Conservation (phyloP, 2,329 filamentous ascomycete genomes). For the Rugonectria rugulosa region DNA sequence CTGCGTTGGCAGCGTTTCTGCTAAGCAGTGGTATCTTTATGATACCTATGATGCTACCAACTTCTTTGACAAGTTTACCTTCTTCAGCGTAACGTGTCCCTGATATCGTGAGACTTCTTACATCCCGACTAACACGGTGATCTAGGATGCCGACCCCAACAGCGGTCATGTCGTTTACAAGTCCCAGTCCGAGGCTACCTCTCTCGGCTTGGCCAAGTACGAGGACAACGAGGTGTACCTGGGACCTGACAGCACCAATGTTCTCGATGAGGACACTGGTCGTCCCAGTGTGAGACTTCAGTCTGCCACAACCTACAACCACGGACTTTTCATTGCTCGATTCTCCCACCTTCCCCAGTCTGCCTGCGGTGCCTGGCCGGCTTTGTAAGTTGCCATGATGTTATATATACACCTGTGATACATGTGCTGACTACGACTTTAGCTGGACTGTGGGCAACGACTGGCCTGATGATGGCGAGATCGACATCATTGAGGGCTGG, state of each 20-base stretch:
- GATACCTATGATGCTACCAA: slow-evolving; percentile 52
- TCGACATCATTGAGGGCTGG: slow-evolving; percentile 74
- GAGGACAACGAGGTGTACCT: slow-evolving; percentile 47
- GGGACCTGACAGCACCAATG: slow-evolving; percentile 46
- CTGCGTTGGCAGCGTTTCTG: slow-evolving; percentile 43
- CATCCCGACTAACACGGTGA: slow-evolving; percentile 21
- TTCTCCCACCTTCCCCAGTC: slow-evolving; percentile 72
- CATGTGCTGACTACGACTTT: not conserved
- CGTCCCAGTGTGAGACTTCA: slow-evolving; percentile 70
- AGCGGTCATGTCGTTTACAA: slow-evolving; percentile 69
- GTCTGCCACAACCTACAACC: slow-evolving; percentile 67
- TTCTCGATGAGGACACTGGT: slow-evolving; percentile 40
- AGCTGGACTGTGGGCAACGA: slow-evolving; percentile 58
- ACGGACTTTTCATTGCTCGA: slow-evolving; percentile 74
- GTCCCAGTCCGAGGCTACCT: slow-evolving; percentile 43
- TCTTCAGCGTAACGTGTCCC: slow-evolving; percentile 45
- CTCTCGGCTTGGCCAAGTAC: slow-evolving; percentile 45
- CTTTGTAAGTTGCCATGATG: slow-evolving; percentile 57
- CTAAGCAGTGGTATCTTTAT: slow-evolving; percentile 47
- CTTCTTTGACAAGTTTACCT: slow-evolving; percentile 58
- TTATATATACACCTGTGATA: no score
- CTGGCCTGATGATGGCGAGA: slow-evolving; percentile 70
- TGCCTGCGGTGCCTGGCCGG: slow-evolving; percentile 76
- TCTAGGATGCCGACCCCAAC: slow-evolving; percentile 62
- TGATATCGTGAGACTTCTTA: not conserved